A percentile compares a stretch with the other conserved stretches of the same genome.
Conservation (phyloP, 192 early-diverging fungal genomes). For the Gryganskiella cystojenkinii region DNA sequence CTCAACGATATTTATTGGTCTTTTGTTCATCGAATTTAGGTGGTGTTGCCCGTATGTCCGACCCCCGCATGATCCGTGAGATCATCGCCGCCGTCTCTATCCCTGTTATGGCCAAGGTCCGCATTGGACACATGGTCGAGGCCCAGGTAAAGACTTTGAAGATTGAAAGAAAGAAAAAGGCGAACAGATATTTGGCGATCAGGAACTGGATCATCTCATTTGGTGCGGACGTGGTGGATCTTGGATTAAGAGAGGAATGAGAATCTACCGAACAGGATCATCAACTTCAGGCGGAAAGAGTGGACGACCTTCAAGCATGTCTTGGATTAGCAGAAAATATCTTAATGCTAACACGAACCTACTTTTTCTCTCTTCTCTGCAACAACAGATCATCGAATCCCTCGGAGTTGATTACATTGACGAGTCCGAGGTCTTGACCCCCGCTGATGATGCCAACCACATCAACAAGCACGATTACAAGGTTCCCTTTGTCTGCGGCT, state of each 20-base stretch:
- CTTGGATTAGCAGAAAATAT: too few relatives aligned
- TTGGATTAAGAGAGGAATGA: too few relatives aligned
- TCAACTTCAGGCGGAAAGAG: too few relatives aligned
- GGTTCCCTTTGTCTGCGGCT: conserved; percentile 96
- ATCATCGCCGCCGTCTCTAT: conserved; percentile 96
- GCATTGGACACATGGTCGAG: conserved; percentile 99
- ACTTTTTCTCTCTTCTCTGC: conserved; percentile 12
- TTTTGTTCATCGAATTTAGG: conserved; percentile 57
- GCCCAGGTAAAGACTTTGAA: conserved; percentile 71
- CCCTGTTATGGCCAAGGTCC: conserved; percentile 99
- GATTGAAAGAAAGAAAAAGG: too few relatives aligned
- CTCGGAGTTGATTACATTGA: conserved; percentile 97
- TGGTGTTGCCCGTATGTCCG: conserved; percentile 98
- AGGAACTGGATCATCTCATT: too few relatives aligned
- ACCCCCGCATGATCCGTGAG: conserved; percentile 97
- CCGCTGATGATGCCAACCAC: conserved; percentile 96
- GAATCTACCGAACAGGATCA: too few relatives aligned
- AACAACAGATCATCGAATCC: conserved; percentile 84
- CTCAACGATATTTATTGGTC: too few relatives aligned
- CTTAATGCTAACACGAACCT: too few relatives aligned
- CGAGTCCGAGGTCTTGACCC: conserved; percentile 96
- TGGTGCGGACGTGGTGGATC: too few relatives aligned
- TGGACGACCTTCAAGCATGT: too few relatives aligned
- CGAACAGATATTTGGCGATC: too few relatives aligned
- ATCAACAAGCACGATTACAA: conserved; percentile 94